Evolutionary conservation across 768 basidiomycete species (phyloP).

Genomic region (Ramaria rubella): DNA sequence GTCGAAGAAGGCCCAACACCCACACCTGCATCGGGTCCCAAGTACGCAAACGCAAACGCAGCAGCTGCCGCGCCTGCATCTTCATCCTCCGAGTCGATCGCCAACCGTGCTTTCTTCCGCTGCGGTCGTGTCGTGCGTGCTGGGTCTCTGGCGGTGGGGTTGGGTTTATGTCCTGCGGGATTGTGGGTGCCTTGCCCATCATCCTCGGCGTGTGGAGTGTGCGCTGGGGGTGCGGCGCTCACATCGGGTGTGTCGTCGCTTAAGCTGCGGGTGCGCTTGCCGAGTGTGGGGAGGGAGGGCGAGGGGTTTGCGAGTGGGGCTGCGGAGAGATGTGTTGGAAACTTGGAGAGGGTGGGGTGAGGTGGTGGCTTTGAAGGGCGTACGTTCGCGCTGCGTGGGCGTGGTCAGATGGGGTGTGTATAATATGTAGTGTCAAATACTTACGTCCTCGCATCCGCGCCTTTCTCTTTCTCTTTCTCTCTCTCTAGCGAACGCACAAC

Average conservation of each 20-base stretch:
- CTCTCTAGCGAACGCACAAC: background rate
- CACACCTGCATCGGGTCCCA: background rate
- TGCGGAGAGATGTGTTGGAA: background rate
- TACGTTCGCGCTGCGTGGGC: no score
- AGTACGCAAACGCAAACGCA: background rate
- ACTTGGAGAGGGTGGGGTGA: no score
- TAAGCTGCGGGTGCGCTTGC: background rate
- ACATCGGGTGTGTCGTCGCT: background rate
- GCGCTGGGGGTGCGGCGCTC: background rate
- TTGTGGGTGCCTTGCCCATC: background rate
- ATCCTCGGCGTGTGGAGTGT: background rate
- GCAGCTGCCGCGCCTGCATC: background rate
- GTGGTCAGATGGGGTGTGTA: no score
- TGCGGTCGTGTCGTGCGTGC: background rate
- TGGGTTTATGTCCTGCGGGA: no score
- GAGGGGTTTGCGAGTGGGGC: background rate
- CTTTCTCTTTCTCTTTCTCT: no score
- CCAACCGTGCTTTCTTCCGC: background rate
- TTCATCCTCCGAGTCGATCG: background rate
- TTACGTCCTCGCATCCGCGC: no score
- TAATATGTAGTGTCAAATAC: no score
- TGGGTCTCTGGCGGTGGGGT: background rate
- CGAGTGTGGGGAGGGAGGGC: background rate
- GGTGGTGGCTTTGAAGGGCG: no score
- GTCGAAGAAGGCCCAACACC: constrained; percentile 5